phyloP scores from a whole-genome alignment of 2,329 filamentous ascomycete species.

The Phaeosphaeriaceae sp. region DNA sequence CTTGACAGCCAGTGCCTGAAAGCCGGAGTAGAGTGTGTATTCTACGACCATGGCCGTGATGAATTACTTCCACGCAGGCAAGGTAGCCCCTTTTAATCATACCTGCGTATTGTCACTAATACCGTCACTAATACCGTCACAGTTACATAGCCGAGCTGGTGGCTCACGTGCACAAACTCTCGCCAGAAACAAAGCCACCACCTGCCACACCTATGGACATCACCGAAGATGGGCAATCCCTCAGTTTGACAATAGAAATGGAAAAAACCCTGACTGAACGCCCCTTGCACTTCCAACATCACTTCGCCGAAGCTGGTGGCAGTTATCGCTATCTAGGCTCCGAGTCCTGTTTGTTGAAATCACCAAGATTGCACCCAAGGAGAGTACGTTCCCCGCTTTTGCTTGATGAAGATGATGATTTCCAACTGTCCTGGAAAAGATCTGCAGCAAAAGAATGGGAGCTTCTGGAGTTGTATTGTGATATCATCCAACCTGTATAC shows the following conservation, averaged over 20 bases:
- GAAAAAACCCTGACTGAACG: slow-evolving; percentile 23
- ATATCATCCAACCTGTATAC: slow-evolving; percentile 36
- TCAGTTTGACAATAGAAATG: slow-evolving; percentile 9
- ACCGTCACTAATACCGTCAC: slow-evolving; percentile 14
- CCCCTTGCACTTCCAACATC: slow-evolving; percentile 34
- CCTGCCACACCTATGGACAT: slow-evolving; percentile 25
- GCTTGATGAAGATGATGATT: slow-evolving; percentile 33
- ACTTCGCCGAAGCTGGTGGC: slow-evolving; percentile 41
- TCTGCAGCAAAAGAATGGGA: slow-evolving; percentile 34
- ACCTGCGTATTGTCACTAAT: no score
- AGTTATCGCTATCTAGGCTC: slow-evolving; percentile 46
- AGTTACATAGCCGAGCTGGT: slow-evolving; percentile 46
- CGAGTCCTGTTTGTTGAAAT: slow-evolving; percentile 41
- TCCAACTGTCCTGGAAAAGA: slow-evolving; percentile 29
- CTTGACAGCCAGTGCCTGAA: slow-evolving; percentile 43
- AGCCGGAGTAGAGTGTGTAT: slow-evolving; percentile 43
- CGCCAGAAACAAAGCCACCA: slow-evolving; percentile 23
- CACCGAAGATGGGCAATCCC: slow-evolving; percentile 12
- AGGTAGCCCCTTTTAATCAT: background rate
- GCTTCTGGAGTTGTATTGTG: slow-evolving; percentile 39
- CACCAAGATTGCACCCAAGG: slow-evolving; percentile 33
- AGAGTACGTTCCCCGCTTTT: slow-evolving; percentile 19
- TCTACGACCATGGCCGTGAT: slow-evolving; percentile 43
- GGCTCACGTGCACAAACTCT: slow-evolving; percentile 42
- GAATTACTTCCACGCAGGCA: slow-evolving; percentile 40